These are phyloP conservation scores for Metschnikowia gruessii DNA, from an alignment of 805 yeast species.

Conservation along the genomic window DNA sequence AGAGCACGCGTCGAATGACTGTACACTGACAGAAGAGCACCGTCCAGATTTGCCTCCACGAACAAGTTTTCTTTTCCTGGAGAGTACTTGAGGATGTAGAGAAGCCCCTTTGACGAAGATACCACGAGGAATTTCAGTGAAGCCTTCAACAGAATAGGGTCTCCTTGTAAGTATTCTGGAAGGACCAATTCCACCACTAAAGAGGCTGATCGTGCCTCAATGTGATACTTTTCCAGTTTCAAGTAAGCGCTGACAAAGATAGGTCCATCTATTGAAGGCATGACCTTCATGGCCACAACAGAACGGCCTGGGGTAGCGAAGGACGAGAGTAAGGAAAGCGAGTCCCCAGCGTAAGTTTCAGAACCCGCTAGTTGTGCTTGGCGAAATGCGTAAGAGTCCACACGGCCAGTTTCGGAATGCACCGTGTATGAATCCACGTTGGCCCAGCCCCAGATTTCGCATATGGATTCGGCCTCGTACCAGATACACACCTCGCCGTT, in stretches of 20 bases:
- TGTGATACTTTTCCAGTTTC: background rate
- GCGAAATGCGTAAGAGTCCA: background rate
- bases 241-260: conserved; percentile 7
- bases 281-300: conserved; percentile 15
- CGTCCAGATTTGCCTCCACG: conserved; percentile 11
- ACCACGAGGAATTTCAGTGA: conserved; percentile 11
- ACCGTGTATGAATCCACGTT: background rate
- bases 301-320: conserved; percentile 6
- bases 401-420: background rate
- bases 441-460: conserved; percentile 39
- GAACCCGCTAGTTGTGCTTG: conserved; percentile 3
- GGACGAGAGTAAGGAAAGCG: conserved; percentile 10
- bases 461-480: conserved; percentile 16
- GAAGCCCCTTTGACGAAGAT: conserved; percentile 11
- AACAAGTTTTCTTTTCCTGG: background rate
- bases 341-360: conserved; percentile 8
- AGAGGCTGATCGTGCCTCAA: conserved; percentile 7
- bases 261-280: conserved; percentile 4
- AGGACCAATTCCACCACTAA: background rate
- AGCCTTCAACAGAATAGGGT: conserved; percentile 11
- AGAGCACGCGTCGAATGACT: conserved; percentile 13
- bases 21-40: conserved; percentile 17
- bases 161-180: conserved; percentile 4
- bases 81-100: conserved; percentile 10
- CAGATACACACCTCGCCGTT: conserved; percentile 33